Evolutionary conservation across 2,329 filamentous ascomycete species (phyloP).

Genomic region (Clonostachys rhizophaga): DNA sequence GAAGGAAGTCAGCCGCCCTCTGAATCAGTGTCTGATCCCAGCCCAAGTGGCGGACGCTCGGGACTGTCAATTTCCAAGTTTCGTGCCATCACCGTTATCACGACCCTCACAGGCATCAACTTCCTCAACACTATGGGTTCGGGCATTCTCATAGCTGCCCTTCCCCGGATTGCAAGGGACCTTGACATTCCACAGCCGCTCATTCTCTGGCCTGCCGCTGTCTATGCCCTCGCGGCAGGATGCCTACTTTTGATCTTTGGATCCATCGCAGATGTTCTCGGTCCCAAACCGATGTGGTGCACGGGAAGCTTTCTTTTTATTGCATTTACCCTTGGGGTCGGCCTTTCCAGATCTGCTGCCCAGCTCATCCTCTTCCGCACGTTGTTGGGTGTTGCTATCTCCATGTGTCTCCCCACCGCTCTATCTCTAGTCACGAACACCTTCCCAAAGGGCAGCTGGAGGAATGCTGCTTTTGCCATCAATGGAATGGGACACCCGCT

Average conservation of each 20-base stretch:
- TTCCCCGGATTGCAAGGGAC: constrained; percentile 29
- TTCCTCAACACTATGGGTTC: constrained; percentile 29
- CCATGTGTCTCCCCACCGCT: constrained; percentile 29
- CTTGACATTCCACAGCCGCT: constrained; percentile 18
- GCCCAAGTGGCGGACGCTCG: no score
- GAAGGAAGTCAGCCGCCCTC: no score
- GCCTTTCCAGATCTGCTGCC: constrained; percentile 20
- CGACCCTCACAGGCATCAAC: constrained; percentile 23
- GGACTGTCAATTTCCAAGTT: constrained; percentile 11
- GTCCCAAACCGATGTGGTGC: constrained; percentile 24
- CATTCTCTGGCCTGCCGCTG: constrained; percentile 22
- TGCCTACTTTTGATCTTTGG: constrained; percentile 27
- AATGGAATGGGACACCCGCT: constrained; percentile 38
- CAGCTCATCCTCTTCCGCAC: constrained; percentile 30
- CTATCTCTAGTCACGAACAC: constrained; percentile 29
- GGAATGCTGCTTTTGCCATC: constrained; percentile 36
- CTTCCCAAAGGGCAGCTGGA: constrained; percentile 23
- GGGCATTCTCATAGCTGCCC: constrained; percentile 26
- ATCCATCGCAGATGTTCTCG: constrained; percentile 27
- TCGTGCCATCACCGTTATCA: constrained; percentile 18
- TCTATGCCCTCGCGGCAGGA: constrained; percentile 17
- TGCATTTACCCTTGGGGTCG: constrained; percentile 24
- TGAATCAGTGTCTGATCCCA: no score
- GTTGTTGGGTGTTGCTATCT: constrained; percentile 23
- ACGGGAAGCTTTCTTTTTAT: constrained; percentile 22